These are phyloP conservation scores for Phytomonas sp. DNA, from an alignment of 208 protist species.

Conservation along the genomic window DNA sequence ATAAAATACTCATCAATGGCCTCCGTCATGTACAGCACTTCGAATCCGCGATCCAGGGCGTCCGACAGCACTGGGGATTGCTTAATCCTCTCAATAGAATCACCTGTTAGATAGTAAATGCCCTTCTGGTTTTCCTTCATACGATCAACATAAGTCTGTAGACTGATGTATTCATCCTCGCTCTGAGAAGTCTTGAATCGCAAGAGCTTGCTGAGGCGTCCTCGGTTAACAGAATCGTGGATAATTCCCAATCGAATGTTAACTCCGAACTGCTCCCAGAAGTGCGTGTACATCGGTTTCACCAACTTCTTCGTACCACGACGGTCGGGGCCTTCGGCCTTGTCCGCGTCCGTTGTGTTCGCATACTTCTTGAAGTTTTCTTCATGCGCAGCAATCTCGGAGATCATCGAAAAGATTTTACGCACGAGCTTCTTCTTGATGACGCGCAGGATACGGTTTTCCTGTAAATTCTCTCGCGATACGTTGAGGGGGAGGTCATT, in stretches of 20 bases:
- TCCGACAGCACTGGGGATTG: slow-evolving; percentile 84
- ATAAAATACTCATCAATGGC: slow-evolving; percentile 98
- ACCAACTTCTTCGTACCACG: slow-evolving; percentile 33
- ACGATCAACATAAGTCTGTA: slow-evolving; percentile 89
- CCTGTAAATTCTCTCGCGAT: slow-evolving; percentile 98
- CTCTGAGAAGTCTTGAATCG: slow-evolving; percentile 89
- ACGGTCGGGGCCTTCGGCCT: slow-evolving; percentile 14
- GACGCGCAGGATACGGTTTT: slow-evolving; percentile 91
- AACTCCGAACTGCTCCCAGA: slow-evolving; percentile 94
- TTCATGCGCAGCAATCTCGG: slow-evolving; percentile 86
- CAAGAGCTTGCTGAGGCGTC: slow-evolving; percentile 95
- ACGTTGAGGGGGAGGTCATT: slow-evolving; percentile 99
- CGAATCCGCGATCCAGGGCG: slow-evolving; percentile 63
- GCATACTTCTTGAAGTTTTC: slow-evolving; percentile 23
- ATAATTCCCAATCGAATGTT: slow-evolving; percentile 97
- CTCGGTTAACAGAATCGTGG: slow-evolving; percentile 95
- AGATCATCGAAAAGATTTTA: slow-evolving; percentile 91
- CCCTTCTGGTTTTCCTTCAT: slow-evolving; percentile 93
- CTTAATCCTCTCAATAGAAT: slow-evolving; percentile 63
- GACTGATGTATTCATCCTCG: slow-evolving; percentile 56
- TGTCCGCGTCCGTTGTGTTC: slow-evolving; percentile 9
- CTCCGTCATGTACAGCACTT: slow-evolving; percentile 95
- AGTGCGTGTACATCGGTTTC: slow-evolving; percentile 83
- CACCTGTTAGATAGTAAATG: slow-evolving; percentile 92
- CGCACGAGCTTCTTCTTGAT: slow-evolving; percentile 98